Percentiles rank a stretch among this genome's conserved stretches.
Evolutionary conservation across 2,329 filamentous ascomycete species (phyloP).

Genomic region (Sporothrix protearum): DNA sequence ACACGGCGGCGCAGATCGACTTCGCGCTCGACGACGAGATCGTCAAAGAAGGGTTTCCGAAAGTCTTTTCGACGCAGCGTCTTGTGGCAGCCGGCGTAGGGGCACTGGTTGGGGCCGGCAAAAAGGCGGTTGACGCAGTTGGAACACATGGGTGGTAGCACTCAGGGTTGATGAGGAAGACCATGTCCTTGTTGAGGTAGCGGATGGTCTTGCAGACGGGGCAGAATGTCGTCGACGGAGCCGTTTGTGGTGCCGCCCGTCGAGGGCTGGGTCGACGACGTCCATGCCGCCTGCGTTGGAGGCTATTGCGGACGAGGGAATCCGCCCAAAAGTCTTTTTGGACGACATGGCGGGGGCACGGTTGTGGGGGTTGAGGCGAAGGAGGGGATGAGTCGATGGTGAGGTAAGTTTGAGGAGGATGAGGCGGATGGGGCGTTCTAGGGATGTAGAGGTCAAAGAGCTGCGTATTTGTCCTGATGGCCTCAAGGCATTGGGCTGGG

Average conservation of each 20-base stretch:
- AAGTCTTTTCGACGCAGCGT: conserved; percentile 84
- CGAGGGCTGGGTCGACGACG: conserved; percentile 2
- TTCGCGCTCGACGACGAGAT: conserved; percentile 84
- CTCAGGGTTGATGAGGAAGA: conserved; percentile 94
- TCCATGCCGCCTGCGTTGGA: background rate
- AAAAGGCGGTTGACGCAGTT: conserved; percentile 95
- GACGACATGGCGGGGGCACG: conserved; percentile 4
- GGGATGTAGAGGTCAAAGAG: background rate
- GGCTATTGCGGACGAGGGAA: background rate
- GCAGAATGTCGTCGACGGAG: conserved; percentile 67
- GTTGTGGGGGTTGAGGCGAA: background rate
- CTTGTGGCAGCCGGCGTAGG: conserved; percentile 80
- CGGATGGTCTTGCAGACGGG: conserved; percentile 96
- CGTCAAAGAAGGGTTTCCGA: conserved; percentile 82
- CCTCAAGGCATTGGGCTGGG: background rate
- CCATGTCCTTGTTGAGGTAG: conserved; percentile 91
- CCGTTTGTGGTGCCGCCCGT: conserved; percentile 24
- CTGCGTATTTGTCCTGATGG: background rate
- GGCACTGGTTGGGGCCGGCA: conserved; percentile 87
- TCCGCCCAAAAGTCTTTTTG: conserved; percentile 4
- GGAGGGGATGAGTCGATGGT: background rate
- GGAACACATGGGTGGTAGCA: conserved; percentile 99
- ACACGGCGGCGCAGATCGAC: conserved; percentile 86
- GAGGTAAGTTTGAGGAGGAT: background rate
- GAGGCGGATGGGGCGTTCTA: no score